Evolutionary conservation across 805 yeast species (phyloP), one percentile per base, ranked within the genome.

Genomic region (Pichia ethanolica): DNA sequence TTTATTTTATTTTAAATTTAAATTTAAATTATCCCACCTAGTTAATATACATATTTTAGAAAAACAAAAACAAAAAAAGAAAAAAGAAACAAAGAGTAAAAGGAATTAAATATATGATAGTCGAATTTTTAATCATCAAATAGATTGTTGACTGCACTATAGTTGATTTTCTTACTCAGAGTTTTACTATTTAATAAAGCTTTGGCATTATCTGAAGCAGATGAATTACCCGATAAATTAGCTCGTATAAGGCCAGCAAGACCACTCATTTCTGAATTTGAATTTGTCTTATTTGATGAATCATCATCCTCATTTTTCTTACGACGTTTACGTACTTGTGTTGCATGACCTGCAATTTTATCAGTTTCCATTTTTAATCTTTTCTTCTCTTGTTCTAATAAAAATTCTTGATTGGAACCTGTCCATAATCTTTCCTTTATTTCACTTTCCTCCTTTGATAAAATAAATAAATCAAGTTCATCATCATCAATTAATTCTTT

Each of bases 351-450:
- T 0, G 91, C 84, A 33, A 87, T 77, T 51, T 78, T 80, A 67
- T 93, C 98, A 0, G 96, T 93, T 62, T 89, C 96, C 46, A 77
- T 75, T 63, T 90, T 88, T 52, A 91, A 71, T 53, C 90, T 71
- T 61, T 88, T 89, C 57, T 80, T 79, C 59, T 91, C 97, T 66
- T 89, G 96, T 44, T 85, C 93, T 8, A 88, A 63, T 48, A 93
- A 68, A 61, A 79, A 93, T 32, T 90, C 98, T 52, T 86, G 86
- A 65, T 95, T 90, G 38, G 88, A 73, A 3, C 93, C 90, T 47
- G 86, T 81, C 98, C 99, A 93, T 4, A 90, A 79, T 52, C 85
- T 74, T 56, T 89, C 90, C 64, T 91, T 93, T 54, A 83, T 63
- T 49, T 70, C 74, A 10, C 82, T 74, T 53, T 90, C 97, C 45